Evolutionary conservation across 768 basidiomycete species (phyloP).

Genomic region (Saitozyma sp.): DNA sequence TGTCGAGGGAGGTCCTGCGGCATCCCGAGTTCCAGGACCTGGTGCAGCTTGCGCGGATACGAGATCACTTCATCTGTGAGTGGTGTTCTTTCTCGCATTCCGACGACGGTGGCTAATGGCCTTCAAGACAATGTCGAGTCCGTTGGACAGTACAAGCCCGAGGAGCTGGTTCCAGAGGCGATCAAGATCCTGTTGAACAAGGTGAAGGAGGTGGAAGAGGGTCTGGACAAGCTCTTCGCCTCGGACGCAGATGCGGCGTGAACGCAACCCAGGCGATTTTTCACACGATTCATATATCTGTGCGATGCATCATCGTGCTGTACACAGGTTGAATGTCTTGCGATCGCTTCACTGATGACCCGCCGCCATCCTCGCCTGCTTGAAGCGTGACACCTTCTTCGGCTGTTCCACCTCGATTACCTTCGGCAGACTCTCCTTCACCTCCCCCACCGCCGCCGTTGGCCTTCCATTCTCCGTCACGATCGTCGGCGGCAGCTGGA

Average conservation of each 20-base stretch:
- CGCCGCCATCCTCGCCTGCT: conserved; percentile 30
- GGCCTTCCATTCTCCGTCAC: conserved; percentile 2
- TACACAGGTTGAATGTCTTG: too few relatives aligned
- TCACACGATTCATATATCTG: conserved; percentile 1
- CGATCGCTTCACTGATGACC: neutral
- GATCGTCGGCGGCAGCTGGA: conserved; percentile 11
- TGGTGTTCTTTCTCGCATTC: conserved; percentile 15
- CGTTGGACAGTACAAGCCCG: conserved; percentile 81
- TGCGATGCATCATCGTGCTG: conserved; percentile 2
- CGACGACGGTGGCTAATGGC: conserved; percentile 6
- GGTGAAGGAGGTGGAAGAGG: conserved; percentile 55
- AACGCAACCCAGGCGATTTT: neutral
- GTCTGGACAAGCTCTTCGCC: conserved; percentile 42
- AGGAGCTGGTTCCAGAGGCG: conserved; percentile 76
- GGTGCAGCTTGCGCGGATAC: conserved; percentile 78
- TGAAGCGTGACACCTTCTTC: conserved; percentile 42
- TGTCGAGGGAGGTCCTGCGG: conserved; percentile 87
- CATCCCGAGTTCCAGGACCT: conserved; percentile 84
- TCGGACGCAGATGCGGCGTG: conserved; percentile 13
- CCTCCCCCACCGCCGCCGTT: conserved; percentile 1
- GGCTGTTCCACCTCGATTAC: conserved; percentile 9
- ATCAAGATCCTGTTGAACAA: conserved; percentile 80
- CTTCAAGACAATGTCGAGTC: conserved; percentile 80
- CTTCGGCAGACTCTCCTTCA: conserved; percentile 8
- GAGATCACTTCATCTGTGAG: conserved; percentile 92